Evolutionary conservation across 257 asterid genomes (phyloP), one percentile per base, ranked within the genome.

Genomic region (Scutellaria baicalensis): DNA sequence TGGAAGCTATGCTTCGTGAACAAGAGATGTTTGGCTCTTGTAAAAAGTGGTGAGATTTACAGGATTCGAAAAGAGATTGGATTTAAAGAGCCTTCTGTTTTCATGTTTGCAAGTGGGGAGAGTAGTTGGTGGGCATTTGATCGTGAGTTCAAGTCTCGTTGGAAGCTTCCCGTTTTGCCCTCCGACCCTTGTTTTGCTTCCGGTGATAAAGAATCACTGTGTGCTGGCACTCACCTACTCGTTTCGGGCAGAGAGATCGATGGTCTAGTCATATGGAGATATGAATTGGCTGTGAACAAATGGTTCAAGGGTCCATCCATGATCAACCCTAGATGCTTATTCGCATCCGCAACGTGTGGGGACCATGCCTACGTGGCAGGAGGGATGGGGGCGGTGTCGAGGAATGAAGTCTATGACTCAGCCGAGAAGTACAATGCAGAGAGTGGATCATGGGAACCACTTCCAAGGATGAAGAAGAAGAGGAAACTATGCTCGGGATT

Each of bases 291-390:
- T 13, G 45, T n/a, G 42, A 84, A 88, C 72, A 18, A 55, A 64
- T 90, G 97, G 97, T 67, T 35, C 75, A 88, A 74, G 71, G 97
- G 93, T 5, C 93, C 95, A 1, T 71, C 82, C 3, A 90, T 90
- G 97, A 81, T 83, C 49, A 71, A 62, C 69, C 97, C 95, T 0
- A 72, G 97, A 61, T 90, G 95, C 82, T 68, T 90, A 57, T 90
- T 90, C 36, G 97, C 95, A 0, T 88, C 97, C 0, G 89, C 97
- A 3, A 80, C 90, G 9, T 84, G 91, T 21, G 93, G 93, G 0
- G 77, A 68, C 54, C 52, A 18, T 13, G 93, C 91, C 39, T 90
- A 81, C 27, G 91, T 90, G 48, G 95, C 96, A 0, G 96, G 96
- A 8, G 96, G 96, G 27, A 78, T 83, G 74, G 90, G 85, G 31